Conservation (phyloP, 108 stramenopile species). For the Pseudonitzschia delicatissima region DNA sequence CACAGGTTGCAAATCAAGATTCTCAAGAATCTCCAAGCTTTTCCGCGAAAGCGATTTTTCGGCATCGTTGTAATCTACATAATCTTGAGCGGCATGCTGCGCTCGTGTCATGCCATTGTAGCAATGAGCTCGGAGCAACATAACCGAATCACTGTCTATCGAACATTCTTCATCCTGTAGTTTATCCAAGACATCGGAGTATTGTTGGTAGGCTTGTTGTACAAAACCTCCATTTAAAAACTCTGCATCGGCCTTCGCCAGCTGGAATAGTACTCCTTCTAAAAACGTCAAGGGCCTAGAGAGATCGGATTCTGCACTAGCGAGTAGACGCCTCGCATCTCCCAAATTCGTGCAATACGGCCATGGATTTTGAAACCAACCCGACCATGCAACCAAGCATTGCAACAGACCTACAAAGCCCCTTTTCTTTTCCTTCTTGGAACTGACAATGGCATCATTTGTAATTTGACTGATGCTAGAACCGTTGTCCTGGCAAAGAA, state of each 20-base stretch:
- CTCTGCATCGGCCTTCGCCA: constrained; percentile 70
- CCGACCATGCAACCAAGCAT: constrained; percentile 64
- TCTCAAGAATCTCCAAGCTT: constrained; percentile 8
- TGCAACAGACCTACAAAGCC: constrained; percentile 25
- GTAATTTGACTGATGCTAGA: constrained; percentile 17
- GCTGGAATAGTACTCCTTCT: constrained; percentile 49
- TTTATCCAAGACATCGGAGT: constrained; percentile 15
- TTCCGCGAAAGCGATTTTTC: background rate
- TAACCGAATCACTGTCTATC: background rate
- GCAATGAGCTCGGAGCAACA: constrained; percentile 26
- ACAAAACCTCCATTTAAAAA: constrained; percentile 47
- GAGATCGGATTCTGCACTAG: constrained; percentile 21
- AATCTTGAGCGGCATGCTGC: constrained; percentile 6
- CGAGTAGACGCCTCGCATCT: constrained; percentile 42
- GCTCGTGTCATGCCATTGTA: constrained; percentile 23
- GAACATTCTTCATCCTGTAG: constrained; percentile 5
- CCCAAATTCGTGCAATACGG: constrained; percentile 50
- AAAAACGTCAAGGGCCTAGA: constrained; percentile 33
- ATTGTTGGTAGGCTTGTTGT: constrained; percentile 25
- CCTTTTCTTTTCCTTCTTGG: background rate
- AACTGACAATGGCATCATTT: constrained; percentile 15
- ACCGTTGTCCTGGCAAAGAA: constrained; percentile 15
- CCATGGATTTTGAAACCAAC: constrained; percentile 58
- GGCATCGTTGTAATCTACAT: background rate
- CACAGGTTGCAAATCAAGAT: background rate